Base-by-base conservation (phyloP, 2,329 filamentous ascomycete species). In the Fusarium odoratissimum region DNA sequence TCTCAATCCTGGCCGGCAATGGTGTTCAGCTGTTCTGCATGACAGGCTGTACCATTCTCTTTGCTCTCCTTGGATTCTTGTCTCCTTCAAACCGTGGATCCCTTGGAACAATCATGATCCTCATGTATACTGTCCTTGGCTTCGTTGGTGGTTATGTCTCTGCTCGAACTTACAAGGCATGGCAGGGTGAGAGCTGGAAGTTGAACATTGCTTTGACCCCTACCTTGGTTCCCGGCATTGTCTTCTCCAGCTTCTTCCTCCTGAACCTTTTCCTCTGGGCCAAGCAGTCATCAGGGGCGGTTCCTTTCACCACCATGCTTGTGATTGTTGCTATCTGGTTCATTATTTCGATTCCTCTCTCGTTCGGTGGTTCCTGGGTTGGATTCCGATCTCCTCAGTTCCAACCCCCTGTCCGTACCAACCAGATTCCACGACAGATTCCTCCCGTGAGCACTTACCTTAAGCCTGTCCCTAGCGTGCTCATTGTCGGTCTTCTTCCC, bases 371-470 rank as follows among this genome's bases (percentile, higher is more conserved):
- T 59, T 97, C 94, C 48, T 99, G 95, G 95, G 82, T 98, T 46
- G 96, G 95, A 37, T 98, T 98, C 87, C 94, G 92, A 71, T 89
- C 92, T 73, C 80, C 85, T 45, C 86, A 89, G 17, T 86, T 97
- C 59, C 90, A 95, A 78, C 84, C 94, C 4, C 95, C 96, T 0
- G 95, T 97, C 30, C 93, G 94, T 77, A 97, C 94, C 58, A 99
- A 99, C 87, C 96, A 99, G 84, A 99, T 99, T 73, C 96, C 96
- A 1, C 93, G 96, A 67, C 96, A 99, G 84, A 97, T 99, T 56
- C 96, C 96, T 16, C 94, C 93, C 0, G 89, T 91, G 51, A 91
- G 89, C 5, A 94, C 92, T 13, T 98, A 97, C 78, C 91, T 98
- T 54, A 92, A 92, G 69, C 93, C 94, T 0, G 84, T 98, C 12